Percentiles rank a stretch among this genome's conserved stretches.
These are phyloP conservation scores for Cornus suecica DNA, from an alignment of 148 eudicot species.

Conservation along the genomic window DNA sequence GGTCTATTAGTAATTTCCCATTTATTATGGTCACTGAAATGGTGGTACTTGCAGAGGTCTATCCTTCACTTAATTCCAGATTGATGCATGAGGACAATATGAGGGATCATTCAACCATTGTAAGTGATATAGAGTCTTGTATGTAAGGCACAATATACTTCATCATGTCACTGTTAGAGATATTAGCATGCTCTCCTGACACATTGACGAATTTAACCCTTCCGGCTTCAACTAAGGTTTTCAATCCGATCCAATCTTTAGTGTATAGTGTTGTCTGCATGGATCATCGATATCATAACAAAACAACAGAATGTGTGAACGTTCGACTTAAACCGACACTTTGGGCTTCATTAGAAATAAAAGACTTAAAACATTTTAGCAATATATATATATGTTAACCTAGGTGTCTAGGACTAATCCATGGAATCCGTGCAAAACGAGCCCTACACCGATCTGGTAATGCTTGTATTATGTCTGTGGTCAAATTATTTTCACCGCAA, in stretches of 20 bases:
- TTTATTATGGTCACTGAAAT: not conserved
- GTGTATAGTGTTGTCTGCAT: slow-evolving; percentile 52
- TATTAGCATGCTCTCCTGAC: slow-evolving; percentile 37
- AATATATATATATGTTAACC: too few species aligned
- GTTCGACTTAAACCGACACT: too few species aligned
- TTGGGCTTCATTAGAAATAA: too few species aligned
- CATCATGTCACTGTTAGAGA: slow-evolving; percentile 28
- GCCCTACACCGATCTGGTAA: too few species aligned
- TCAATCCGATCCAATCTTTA: slow-evolving; percentile 69
- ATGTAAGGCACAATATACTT: slow-evolving; percentile 39
- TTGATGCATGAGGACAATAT: not conserved
- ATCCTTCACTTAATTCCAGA: slow-evolving; percentile 7
- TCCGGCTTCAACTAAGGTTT: slow-evolving; percentile 52
- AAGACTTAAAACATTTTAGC: too few species aligned
- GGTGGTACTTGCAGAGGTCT: slow-evolving; percentile 5
- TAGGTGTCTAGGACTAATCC: too few species aligned
- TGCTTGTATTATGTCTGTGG: too few species aligned
- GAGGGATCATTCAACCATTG: slow-evolving; percentile 1
- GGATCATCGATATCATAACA: not conserved
- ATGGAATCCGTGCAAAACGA: too few species aligned
- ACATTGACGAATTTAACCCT: slow-evolving; percentile 43
- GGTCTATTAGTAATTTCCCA: not conserved
- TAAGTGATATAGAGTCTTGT: slow-evolving; percentile 9
- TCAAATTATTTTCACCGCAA: too few species aligned
- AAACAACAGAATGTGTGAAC: not conserved